These are phyloP conservation scores for Sarocladium brachiariae DNA, from an alignment of 2,329 filamentous ascomycete genomes.

Conservation along the genomic window DNA sequence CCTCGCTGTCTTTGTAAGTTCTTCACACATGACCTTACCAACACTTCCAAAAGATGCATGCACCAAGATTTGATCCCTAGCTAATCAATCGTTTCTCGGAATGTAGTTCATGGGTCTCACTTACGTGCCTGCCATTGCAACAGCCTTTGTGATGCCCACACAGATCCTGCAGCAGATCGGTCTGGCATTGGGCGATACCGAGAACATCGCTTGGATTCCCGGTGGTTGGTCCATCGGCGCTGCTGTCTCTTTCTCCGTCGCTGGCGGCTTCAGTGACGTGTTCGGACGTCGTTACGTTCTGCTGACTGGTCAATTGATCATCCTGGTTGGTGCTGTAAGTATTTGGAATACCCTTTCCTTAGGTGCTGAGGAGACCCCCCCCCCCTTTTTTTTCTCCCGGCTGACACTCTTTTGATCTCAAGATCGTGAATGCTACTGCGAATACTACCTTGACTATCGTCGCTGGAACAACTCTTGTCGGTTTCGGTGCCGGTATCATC, in stretches of 20 bases:
- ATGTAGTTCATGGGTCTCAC: conserved; percentile 3
- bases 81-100: background rate
- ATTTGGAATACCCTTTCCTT: background rate
- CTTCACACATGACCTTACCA: background rate
- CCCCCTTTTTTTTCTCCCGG: too few relatives aligned
- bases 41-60: background rate
- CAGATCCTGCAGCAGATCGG: conserved; percentile 8
- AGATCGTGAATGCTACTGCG: background rate
- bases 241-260: conserved; percentile 4
- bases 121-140: conserved; percentile 2
- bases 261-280: conserved; percentile 1
- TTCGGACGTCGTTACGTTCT: conserved; percentile 3
- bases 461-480: background rate
- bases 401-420: too few relatives aligned
- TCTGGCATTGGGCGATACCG: background rate
- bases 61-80: background rate
- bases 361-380: too few relatives aligned
- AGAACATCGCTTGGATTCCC: conserved; percentile 6
- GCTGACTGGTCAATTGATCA: background rate
- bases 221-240: conserved; percentile 5
- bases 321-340: conserved; percentile 1
- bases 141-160: conserved; percentile 2
- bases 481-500: conserved; percentile 3
- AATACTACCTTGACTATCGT: background rate
- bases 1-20: conserved; percentile 1